A percentile compares a stretch with the other conserved stretches of the same genome.
Evolutionary conservation across 768 basidiomycete species (phyloP).

Genomic region (Tricholoma saponaceum): DNA sequence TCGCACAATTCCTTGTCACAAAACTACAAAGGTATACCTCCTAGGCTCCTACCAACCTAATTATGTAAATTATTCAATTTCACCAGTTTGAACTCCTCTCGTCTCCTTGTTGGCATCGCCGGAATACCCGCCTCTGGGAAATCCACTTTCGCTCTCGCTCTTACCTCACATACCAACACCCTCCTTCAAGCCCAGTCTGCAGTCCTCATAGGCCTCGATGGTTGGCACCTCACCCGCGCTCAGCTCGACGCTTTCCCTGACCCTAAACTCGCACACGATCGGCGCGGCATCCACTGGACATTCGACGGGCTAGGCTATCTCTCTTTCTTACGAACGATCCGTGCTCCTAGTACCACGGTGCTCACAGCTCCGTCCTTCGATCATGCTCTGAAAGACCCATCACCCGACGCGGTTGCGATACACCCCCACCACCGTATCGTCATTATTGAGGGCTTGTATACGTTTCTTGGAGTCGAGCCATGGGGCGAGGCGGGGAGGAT

Average conservation of each 20-base stretch:
- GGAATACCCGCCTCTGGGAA: constrained; percentile 89
- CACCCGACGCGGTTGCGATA: constrained; percentile 53
- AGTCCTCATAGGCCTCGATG: constrained; percentile 78
- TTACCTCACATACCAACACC: constrained; percentile 52
- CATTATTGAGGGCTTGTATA: constrained; percentile 88
- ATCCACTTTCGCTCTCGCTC: constrained; percentile 62
- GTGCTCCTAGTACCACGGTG: constrained; percentile 22
- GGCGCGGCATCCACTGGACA: constrained; percentile 89
- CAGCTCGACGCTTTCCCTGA: constrained; percentile 76
- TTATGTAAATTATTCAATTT: neutral
- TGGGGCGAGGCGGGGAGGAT: constrained; percentile 64
- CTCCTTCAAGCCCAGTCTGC: constrained; percentile 34
- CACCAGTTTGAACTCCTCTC: constrained; percentile 33
- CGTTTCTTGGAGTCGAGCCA: constrained; percentile 65
- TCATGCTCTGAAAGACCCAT: constrained; percentile 86
- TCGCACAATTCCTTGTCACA: constrained; percentile 34
- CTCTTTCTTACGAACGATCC: constrained; percentile 57
- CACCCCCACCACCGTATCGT: constrained; percentile 68
- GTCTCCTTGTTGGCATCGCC: constrained; percentile 68
- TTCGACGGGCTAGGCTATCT: constrained; percentile 78
- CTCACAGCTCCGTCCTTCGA: constrained; percentile 80
- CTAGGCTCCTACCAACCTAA: neutral
- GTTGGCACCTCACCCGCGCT: constrained; percentile 85
- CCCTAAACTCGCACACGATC: constrained; percentile 70
- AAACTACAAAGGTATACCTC: constrained; percentile 34